Evolutionary conservation across 345 rosid genomes (phyloP), one percentile per base, ranked within the genome.

Genomic region (Eucalyptus tenuipes): DNA sequence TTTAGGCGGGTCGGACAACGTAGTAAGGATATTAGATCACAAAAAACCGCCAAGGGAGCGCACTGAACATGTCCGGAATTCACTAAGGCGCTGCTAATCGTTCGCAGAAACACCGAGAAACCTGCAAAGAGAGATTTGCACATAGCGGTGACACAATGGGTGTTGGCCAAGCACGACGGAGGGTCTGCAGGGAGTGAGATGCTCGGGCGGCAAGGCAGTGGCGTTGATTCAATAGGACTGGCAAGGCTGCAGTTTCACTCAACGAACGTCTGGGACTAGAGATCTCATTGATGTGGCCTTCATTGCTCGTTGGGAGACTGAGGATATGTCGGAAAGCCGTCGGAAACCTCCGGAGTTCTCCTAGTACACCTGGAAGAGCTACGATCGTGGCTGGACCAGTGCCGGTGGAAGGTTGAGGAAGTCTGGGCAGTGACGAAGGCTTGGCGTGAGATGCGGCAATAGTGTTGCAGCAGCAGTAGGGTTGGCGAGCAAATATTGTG

Each of bases 71-170:
- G 40, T 64, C 75, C 40, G 17, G 75, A n/a, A n/a, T n/a, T 7
- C 75, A 31, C 10, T 4, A 55, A 55, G 27, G 27, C 59, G 27
- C 59, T 55, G 59, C 59, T 50, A 0, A 0, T 7, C 17, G 55
- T 50, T 50, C 22, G 55, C 55, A 0, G 55, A 50, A 17, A 50
- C 55, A 50, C 22, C 55, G 55, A 50, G 55, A 50, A 17, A 17
- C 22, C 22, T 50, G 22, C 55, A 50, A 55, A 64, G 37, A 14
- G 75, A n/a, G 37, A n/a, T n/a, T 64, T n/a, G 14, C 37, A 64
- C 18, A 50, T 16, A 64, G 40, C 40, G 40, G 20, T 14, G 37
- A 64, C 20, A 14, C 18, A 33, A n/a, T 64, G 40, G 11, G 0
- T n/a, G 40, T 15, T n/a, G 75, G 3, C 40, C 18, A n/a, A 64